A percentile compares a stretch with the other conserved stretches of the same genome.
phyloP scores from a whole-genome alignment of 2,329 filamentous ascomycete genomes.

The Arthrinium puccinioides region DNA sequence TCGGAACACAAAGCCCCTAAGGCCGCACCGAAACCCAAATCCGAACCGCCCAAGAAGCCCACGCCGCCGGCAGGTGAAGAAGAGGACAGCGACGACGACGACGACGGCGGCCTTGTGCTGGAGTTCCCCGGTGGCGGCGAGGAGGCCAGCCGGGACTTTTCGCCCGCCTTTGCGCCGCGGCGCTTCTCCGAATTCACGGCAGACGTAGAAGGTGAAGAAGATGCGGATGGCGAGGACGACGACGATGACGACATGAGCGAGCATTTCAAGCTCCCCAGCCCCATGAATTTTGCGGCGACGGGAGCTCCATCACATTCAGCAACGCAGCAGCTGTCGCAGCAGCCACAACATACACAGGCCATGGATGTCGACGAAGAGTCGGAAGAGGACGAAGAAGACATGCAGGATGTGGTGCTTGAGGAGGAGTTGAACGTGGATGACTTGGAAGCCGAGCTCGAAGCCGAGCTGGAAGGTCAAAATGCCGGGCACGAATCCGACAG shows the following conservation, averaged over 20 bases:
- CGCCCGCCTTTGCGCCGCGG: constrained; percentile 39
- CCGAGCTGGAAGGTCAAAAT: constrained; percentile 12
- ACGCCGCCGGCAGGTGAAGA: constrained; percentile 28
- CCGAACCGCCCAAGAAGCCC: constrained; percentile 22
- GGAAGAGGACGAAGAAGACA: constrained; percentile 27
- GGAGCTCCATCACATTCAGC: constrained; percentile 14
- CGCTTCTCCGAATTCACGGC: constrained; percentile 48
- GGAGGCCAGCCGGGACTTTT: constrained; percentile 34
- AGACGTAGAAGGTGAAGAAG: constrained; percentile 34
- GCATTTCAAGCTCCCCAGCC: constrained; percentile 45
- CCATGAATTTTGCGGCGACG: constrained; percentile 33
- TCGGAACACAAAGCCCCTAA: background rate
- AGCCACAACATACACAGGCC: constrained; percentile 7
- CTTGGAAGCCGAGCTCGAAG: constrained; percentile 21
- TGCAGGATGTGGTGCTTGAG: constrained; percentile 26
- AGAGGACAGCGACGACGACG: constrained; percentile 48
- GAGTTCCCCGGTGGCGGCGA: constrained; percentile 52
- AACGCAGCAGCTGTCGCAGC: constrained; percentile 1
- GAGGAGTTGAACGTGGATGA: constrained; percentile 21
- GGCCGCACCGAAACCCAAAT: constrained; percentile 4
- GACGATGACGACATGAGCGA: constrained; percentile 27
- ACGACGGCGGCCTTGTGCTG: constrained; percentile 49
- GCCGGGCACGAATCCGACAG: constrained; percentile 17
- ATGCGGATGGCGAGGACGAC: constrained; percentile 40
- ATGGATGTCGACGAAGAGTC: constrained; percentile 18